Base-by-base conservation (phyloP, 2,329 filamentous ascomycete species). In the Leptosphaerulina australis region DNA sequence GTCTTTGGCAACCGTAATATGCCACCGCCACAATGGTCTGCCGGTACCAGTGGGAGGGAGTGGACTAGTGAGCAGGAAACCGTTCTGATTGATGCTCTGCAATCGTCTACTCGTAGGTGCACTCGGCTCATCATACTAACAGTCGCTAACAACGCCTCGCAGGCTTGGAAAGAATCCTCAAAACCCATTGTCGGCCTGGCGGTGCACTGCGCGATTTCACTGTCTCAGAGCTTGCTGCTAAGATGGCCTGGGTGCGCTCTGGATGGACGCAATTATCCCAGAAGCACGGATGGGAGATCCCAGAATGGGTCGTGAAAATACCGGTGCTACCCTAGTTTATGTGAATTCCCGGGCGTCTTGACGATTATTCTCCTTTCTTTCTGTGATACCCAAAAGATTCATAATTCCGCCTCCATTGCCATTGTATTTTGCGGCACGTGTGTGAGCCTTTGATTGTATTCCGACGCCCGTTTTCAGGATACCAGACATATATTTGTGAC, bases 1-100 rank as follows among this genome's bases (percentile, higher is more conserved):
- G 46, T 73, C 4, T 75, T 79, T 52, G 67, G 62, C 4, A 34
- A 68, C 11, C 70, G 71, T n/a, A 65, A 59, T 2, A 58, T 58
- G 29, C 66, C 54, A 6, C 60, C 55, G 2, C 45, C 49, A 8
- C 51, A 44, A 22, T 46, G 51, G 15, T 21, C 39, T 10, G 47
- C 59, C 1, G 44, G 58, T 12, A 29, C n/a, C 46, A 56, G 8
- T n/a, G 40, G 12, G 53, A 58, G 2, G 29, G 52, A 18, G 40
- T 77, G 75, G 74, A 66, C 56, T 0, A 53, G 64, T 7, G 51
- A 62, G 3, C 61, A 76, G 43, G 51, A 68, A 1, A 44, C 33
- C 2, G 70, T 69, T 8, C 58, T 79, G 30, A 46, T 73, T 20
- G 64, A 69, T 4, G 65, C 62, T 3, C 29, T 73, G 46, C 22